A percentile compares a stretch with the other conserved stretches of the same genome.
Conservation (phyloP, 768 basidiomycete genomes). For the Termitomyces sp. region DNA sequence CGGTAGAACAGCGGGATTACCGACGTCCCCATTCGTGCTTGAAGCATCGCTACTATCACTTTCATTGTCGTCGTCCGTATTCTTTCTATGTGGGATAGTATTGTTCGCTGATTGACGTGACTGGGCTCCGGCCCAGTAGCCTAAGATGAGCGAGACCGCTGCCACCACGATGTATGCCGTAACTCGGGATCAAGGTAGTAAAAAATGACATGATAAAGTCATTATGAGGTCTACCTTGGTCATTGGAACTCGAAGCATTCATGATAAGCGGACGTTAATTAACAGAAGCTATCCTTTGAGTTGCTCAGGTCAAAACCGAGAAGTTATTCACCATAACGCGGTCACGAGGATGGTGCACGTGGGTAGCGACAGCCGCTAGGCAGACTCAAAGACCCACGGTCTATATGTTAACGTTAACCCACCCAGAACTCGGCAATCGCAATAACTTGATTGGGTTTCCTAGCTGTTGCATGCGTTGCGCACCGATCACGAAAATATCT, state of each 20-base stretch:
- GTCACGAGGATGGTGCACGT: neutral
- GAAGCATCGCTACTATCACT: slow-evolving; percentile 12
- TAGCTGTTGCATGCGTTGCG: no score
- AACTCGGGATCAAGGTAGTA: slow-evolving; percentile 11
- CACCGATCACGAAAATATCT: no score
- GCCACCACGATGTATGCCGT: slow-evolving; percentile 26
- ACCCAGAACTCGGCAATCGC: no score
- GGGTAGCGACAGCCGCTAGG: no score
- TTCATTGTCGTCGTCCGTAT: neutral
- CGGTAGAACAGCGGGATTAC: slow-evolving; percentile 14
- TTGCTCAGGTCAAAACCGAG: neutral
- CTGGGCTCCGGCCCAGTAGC: slow-evolving; percentile 36
- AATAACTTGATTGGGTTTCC: no score
- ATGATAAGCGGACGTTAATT: neutral
- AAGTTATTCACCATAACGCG: neutral
- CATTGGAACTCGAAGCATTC: slow-evolving; percentile 2
- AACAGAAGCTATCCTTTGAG: neutral
- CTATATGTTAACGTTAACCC: no score
- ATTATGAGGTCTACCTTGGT: slow-evolving; percentile 6
- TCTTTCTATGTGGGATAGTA: neutral
- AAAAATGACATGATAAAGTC: neutral
- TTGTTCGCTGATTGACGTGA: slow-evolving; percentile 10
- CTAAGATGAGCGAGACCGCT: slow-evolving; percentile 33
- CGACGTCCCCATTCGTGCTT: slow-evolving; percentile 18
- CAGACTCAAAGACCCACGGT: no score